A percentile compares a stretch with the other conserved stretches of the same genome.
phyloP scores from a whole-genome alignment of 2,329 filamentous ascomycete species.

The Fusarium chlamydosporum region DNA sequence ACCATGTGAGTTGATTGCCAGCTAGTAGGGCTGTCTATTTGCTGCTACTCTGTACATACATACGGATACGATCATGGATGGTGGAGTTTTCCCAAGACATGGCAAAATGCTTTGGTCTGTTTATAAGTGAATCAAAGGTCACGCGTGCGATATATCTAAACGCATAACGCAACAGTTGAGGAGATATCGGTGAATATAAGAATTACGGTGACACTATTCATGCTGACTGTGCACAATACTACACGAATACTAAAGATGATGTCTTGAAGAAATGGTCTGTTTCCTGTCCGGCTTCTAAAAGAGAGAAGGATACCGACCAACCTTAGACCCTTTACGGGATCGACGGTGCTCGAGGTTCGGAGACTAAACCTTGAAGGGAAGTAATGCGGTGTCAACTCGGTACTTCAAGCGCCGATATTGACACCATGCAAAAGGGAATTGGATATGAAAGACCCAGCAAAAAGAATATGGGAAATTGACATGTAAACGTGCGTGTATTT shows the following conservation, averaged over 20 bases:
- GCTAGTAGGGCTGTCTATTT: slow-evolving; percentile 24
- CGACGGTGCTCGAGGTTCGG: slow-evolving; percentile 25
- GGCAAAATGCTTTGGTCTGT: slow-evolving; percentile 3
- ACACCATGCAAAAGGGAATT: slow-evolving; percentile 17
- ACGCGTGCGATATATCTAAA: neutral
- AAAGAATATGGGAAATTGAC: slow-evolving; percentile 29
- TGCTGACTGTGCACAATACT: neutral
- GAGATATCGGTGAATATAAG: neutral
- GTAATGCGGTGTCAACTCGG: neutral
- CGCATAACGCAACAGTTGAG: neutral
- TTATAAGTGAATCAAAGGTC: slow-evolving; percentile 18
- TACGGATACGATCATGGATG: slow-evolving; percentile 41
- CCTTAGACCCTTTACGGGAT: slow-evolving; percentile 20
- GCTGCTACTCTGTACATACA: too few species aligned
- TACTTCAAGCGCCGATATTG: neutral
- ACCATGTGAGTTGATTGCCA: slow-evolving; percentile 6
- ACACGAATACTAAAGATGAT: neutral
- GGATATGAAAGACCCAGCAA: slow-evolving; percentile 33
- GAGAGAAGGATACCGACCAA: slow-evolving; percentile 31
- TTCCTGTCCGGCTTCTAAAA: slow-evolving; percentile 31
- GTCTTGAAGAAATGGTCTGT: slow-evolving; percentile 39
- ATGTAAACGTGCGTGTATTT: slow-evolving; percentile 14
- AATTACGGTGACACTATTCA: neutral
- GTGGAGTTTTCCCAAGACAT: slow-evolving; percentile 30
- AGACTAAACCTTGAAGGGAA: slow-evolving; percentile 34